phyloP scores from a whole-genome alignment of 2,329 filamentous ascomycete species.

The Davidsoniella eucalypti region DNA sequence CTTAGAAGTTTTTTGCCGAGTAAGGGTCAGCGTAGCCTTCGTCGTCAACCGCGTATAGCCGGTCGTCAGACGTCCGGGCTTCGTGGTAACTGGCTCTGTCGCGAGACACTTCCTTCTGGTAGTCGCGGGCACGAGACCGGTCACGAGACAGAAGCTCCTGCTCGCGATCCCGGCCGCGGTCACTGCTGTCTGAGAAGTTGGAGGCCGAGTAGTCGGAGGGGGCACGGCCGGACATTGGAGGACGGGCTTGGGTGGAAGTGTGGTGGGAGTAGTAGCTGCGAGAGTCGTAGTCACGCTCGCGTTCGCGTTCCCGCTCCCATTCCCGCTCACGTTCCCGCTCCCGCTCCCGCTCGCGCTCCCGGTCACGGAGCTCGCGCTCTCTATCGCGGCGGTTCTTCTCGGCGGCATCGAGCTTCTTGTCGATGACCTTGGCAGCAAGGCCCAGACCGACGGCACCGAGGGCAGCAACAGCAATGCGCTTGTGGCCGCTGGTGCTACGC shows the following conservation, averaged over 20 bases:
- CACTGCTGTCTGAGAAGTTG: slow-evolving; percentile 1
- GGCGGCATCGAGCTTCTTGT: slow-evolving; percentile 26
- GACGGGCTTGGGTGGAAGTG: not conserved
- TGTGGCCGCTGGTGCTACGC: slow-evolving; percentile 17
- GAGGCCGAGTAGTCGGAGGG: not conserved
- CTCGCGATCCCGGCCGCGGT: slow-evolving; percentile 8
- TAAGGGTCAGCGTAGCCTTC: slow-evolving; percentile 8
- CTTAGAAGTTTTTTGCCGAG: slow-evolving; percentile 7
- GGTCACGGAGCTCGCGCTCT: slow-evolving; percentile 5
- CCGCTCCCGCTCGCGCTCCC: not conserved
- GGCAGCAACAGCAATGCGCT: slow-evolving; percentile 26
- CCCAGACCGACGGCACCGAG: slow-evolving; percentile 38
- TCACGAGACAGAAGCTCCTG: slow-evolving; percentile 6
- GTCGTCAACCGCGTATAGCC: slow-evolving; percentile 4
- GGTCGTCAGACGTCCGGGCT: slow-evolving; percentile 8
- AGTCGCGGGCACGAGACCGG: slow-evolving; percentile 9
- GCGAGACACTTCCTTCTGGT: slow-evolving; percentile 9
- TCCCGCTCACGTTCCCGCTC: slow-evolving; percentile 5
- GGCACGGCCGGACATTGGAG: not conserved
- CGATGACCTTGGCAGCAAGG: slow-evolving; percentile 35
- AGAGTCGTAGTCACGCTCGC: slow-evolving; percentile 1
- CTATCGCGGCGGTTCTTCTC: slow-evolving; percentile 20
- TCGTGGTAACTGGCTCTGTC: slow-evolving; percentile 8
- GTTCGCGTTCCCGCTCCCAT: slow-evolving; percentile 1
- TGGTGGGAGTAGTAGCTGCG: slow-evolving; percentile 1